phyloP scores from a whole-genome alignment of 805 yeast genomes.

The Starmera amethionina region DNA sequence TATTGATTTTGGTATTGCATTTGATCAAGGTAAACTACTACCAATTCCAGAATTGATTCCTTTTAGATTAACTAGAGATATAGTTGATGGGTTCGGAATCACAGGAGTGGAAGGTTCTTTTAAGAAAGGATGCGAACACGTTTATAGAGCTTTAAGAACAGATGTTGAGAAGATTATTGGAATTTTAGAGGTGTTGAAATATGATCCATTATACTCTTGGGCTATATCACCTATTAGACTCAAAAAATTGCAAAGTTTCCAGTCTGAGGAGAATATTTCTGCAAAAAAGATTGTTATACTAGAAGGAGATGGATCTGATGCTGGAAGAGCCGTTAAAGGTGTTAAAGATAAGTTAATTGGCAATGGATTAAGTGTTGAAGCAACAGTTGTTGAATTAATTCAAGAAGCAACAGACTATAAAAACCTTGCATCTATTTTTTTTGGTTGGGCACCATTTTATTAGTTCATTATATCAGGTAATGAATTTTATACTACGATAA shows the following conservation, averaged over 20 bases:
- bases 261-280: background rate
- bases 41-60: conserved; percentile 93
- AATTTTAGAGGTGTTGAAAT: conserved; percentile 73
- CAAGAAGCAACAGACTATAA: conserved; percentile 60
- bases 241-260: conserved; percentile 38
- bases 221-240: conserved; percentile 66
- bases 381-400: conserved; percentile 72
- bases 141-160: conserved; percentile 53
- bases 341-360: conserved; percentile 64
- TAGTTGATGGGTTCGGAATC: conserved; percentile 88
- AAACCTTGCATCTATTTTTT: conserved; percentile 65
- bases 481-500: background rate
- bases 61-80: conserved; percentile 80
- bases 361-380: conserved; percentile 67
- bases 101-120: conserved; percentile 79
- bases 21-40: conserved; percentile 81
- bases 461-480: conserved; percentile 17
- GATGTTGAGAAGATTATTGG: conserved; percentile 66
- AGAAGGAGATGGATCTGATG: conserved; percentile 37
- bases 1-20: conserved; percentile 92
- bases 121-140: conserved; percentile 61
- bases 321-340: conserved; percentile 63
- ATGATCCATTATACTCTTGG: conserved; percentile 95
- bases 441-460: conserved; percentile 81
- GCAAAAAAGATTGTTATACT: conserved; percentile 5